Conservation (phyloP, 306 rosid genomes). For the Cicer judaicum region DNA sequence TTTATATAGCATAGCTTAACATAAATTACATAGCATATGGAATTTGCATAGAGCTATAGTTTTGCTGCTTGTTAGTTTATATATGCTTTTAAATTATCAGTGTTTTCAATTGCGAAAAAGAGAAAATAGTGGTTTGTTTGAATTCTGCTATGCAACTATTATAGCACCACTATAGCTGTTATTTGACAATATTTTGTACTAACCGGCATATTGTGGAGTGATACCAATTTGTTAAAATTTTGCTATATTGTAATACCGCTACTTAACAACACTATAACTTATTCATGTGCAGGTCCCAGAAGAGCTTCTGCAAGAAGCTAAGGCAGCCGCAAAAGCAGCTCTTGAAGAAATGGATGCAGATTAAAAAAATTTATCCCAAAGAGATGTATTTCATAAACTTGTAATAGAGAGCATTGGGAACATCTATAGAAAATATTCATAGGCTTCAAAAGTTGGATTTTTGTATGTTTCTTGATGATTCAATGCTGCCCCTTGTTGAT, state of each 20-base stretch:
- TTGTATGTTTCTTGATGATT: constrained; percentile 39
- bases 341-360: constrained; percentile 99
- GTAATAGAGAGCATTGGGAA: constrained; percentile 44
- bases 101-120: too few relatives aligned
- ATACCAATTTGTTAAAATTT: too few relatives aligned
- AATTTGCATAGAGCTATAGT: background rate
- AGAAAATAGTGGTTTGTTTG: too few relatives aligned
- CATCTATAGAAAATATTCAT: constrained; percentile 28
- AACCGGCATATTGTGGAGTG: too few relatives aligned
- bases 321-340: constrained; percentile 89
- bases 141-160: too few relatives aligned
- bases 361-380: background rate
- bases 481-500: constrained; percentile 17
- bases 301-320: constrained; percentile 79
- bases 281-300: constrained; percentile 71
- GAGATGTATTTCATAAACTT: constrained; percentile 35
- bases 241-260: too few relatives aligned
- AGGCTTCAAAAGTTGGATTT: constrained; percentile 41
- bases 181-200: too few relatives aligned
- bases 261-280: background rate
- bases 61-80: background rate
- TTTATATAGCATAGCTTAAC: too few relatives aligned
- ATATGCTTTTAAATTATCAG: background rate
- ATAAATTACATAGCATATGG: too few relatives aligned
- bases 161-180: too few relatives aligned